Base-by-base conservation (phyloP, 306 rosid genomes). In the Urtica urens region DNA sequence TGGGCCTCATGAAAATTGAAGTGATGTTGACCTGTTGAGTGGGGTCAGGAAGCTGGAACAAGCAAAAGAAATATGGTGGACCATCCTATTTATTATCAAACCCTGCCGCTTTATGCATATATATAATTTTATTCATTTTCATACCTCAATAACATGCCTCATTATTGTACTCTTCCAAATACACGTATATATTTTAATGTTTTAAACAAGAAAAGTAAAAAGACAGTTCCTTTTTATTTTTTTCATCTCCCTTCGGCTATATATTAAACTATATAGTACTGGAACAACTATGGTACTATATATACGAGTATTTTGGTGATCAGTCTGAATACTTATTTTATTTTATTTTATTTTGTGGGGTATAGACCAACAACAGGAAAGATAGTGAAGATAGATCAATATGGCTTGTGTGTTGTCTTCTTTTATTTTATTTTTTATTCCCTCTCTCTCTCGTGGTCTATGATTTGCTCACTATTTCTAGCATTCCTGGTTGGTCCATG, bases 11-110 rank as follows among this genome's bases (percentile, higher is more conserved):
- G 49, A 56, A 20, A 42, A 4, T 42, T 41, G 50, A 25, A 12
- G n/a, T 18, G 52, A 56, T 31, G 2, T 31, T 56, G 62, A 56
- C 51, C 62, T 30, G 51, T 56, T n/a, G 51, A 28, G 27, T 56
- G 61, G 35, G 33, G 37, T 42, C 50, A 21, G 3, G 37, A 26
- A 55, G 49, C 51, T 34, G 28, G 35, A 19, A 19, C 22, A 43
- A 56, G 41, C 38, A 42, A 43, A 56, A 21, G 38, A 39, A 17
- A 48, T 20, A 41, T 31, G 62, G 42, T 56, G 52, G 52, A 56
- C 62, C 62, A 43, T 43, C 23, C 24, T 38, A 38, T 25, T 54
- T 17, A 26, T 27, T 53, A 24, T 54, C 49, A 35, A 16, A 25
- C 14, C 38, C 42, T 39, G 18, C 34, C 39, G 41, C 38, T 39